These are phyloP conservation scores for Irpex sp. DNA, from an alignment of 1,284 basidiomycete genomes.

Conservation along the genomic window DNA sequence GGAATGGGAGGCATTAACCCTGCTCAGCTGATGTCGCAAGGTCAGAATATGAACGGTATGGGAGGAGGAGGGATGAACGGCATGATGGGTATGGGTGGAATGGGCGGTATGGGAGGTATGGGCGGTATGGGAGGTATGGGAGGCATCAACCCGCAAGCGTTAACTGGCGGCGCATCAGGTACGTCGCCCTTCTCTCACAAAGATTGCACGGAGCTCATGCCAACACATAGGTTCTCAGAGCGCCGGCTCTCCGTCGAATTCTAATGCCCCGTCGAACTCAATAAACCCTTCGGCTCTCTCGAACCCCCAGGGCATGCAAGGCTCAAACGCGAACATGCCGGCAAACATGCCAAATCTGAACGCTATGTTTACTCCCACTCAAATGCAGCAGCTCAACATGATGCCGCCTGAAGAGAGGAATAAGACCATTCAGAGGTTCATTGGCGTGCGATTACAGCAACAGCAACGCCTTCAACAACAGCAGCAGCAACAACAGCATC, in stretches of 20 bases:
- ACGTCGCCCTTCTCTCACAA: neutral
- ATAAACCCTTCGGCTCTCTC: neutral
- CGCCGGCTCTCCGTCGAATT: neutral
- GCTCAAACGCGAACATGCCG: neutral
- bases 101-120: constrained; percentile 9
- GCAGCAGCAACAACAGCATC: neutral
- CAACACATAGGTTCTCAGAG: neutral
- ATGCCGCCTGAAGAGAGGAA: neutral
- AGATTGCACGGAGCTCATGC: neutral
- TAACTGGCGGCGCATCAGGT: neutral
- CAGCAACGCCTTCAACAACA: neutral
- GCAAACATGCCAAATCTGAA: neutral
- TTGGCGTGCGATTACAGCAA: neutral
- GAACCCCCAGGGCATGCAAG: neutral
- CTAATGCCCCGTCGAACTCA: neutral
- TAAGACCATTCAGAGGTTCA: neutral
- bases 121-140: constrained; percentile 9
- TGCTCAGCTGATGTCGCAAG: constrained; percentile 6
- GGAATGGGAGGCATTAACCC: constrained; percentile 11
- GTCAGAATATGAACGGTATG: constrained; percentile 4
- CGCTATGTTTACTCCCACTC: neutral
- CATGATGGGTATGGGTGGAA: constrained; percentile 5
- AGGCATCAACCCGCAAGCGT: constrained; percentile 3
- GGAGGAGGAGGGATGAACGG: constrained; percentile 4
- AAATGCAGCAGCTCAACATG: constrained; percentile 1